Percentiles rank a stretch among this genome's conserved stretches.
Evolutionary conservation across 116 monocot genomes (phyloP).

Genomic region (Cymodocea nodosa): DNA sequence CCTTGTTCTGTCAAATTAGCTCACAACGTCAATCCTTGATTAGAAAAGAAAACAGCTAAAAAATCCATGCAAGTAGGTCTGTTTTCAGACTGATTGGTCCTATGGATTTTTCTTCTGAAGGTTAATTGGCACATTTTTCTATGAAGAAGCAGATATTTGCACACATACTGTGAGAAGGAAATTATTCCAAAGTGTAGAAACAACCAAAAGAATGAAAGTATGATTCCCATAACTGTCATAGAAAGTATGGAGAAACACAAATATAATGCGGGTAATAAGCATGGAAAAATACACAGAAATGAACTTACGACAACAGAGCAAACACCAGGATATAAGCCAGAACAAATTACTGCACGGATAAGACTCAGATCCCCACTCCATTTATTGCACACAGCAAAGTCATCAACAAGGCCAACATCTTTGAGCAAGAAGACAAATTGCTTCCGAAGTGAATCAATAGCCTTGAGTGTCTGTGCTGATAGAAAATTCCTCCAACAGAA

Average conservation of each 20-base stretch:
- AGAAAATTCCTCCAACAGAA: constrained; percentile 98
- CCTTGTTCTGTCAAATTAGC: constrained; percentile 58
- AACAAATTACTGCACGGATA: constrained; percentile 81
- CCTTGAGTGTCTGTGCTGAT: constrained; percentile 79
- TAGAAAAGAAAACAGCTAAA: too few relatives aligned
- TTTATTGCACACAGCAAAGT: constrained; percentile 42
- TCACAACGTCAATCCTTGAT: background rate
- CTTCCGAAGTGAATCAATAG: constrained; percentile 83
- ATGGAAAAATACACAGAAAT: background rate
- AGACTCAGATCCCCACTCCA: constrained; percentile 83
- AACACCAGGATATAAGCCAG: constrained; percentile 92
- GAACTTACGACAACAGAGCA: constrained; percentile 80
- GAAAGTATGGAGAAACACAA: background rate
- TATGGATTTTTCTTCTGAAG: too few relatives aligned
- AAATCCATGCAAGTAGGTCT: too few relatives aligned
- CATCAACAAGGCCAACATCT: constrained; percentile 70
- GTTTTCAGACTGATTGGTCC: too few relatives aligned
- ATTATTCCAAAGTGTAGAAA: too few relatives aligned
- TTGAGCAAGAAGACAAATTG: constrained; percentile 76
- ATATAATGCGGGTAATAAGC: background rate
- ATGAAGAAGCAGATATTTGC: too few relatives aligned
- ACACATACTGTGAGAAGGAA: too few relatives aligned
- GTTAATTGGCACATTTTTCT: too few relatives aligned
- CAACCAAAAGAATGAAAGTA: too few relatives aligned
- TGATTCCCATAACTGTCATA: too few relatives aligned